Base-by-base conservation (phyloP, 2,329 filamentous ascomycete genomes). In the Verticillium dahliae region DNA sequence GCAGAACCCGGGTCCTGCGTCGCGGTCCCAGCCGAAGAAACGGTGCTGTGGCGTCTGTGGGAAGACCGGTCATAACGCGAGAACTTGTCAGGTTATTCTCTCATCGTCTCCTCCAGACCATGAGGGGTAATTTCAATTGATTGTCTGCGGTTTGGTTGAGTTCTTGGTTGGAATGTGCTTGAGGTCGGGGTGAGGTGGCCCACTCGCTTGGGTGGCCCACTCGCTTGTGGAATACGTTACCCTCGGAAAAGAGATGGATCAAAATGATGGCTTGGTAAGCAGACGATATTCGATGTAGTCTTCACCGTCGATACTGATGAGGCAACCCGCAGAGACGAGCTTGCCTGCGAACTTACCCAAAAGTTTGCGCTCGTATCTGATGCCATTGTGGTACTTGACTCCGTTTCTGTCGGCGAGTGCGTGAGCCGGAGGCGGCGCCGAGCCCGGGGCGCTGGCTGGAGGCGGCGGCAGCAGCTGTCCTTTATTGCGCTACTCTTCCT, bases 261-360 rank as follows among this genome's bases (percentile, higher is more conserved):
- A 87, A 67, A 88, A 88, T 0, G 78, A 81, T 0, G 85, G 84
- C 72, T 86, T 88, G 1, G 83, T 87, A 33, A 89, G 78, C 1
- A 89, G 84, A 1, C 85, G 80, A 65, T 88, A 88, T 70, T 88
- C 86, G 38, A 89, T 85, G 63, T 85, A 89, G 65, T 88, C 86
- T 69, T 88, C 85, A 22, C 85, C 86, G 62, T 88, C 85, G 62
- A 89, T 88, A 57, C 76, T 86, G 67, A 88, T 80, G 27, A 88
- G 84, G 10, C 80, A 81, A 5, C 85, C 83, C 63, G 84, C 80
- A 56, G 83, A 85, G 34, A 86, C 85, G n/a, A 88, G 79, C 69
- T 87, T 86, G 31, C 85, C 85, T 63, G 80, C 76, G 62, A 88
- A 87, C 0, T 85, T 84, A 0, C 86, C 86, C 3, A 73, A 85